phyloP scores from a whole-genome alignment of 164 flowering plant genomes.

The Malania oleifera region DNA sequence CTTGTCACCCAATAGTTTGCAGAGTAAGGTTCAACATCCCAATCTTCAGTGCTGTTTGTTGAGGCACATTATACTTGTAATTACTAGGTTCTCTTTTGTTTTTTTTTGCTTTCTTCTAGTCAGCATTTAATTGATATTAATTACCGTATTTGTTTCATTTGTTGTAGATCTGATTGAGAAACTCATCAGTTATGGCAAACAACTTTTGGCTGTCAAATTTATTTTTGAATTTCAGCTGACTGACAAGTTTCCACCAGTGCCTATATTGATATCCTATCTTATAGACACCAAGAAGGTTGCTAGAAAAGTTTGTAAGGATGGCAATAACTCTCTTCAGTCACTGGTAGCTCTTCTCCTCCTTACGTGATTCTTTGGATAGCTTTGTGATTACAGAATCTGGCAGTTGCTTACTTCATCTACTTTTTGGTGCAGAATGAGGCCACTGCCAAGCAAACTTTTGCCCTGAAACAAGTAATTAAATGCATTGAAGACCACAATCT shows the following conservation, averaged over 20 bases:
- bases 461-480: constrained; percentile 39
- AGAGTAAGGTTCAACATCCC: too few relatives aligned
- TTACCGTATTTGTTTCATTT: constrained; percentile 3
- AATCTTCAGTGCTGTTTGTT: too few relatives aligned
- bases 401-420: not conserved
- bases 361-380: not conserved
- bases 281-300: constrained; percentile 39
- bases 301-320: constrained; percentile 27
- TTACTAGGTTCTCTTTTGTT: too few relatives aligned
- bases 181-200: constrained; percentile 43
- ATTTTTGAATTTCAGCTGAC: constrained; percentile 47
- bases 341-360: constrained; percentile 25
- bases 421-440: constrained; percentile 51
- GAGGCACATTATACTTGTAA: too few relatives aligned
- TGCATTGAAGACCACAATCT: constrained; percentile 48
- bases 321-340: constrained; percentile 31
- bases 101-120: too few relatives aligned
- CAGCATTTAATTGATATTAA: too few relatives aligned
- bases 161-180: constrained; percentile 53
- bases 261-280: constrained; percentile 41
- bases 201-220: constrained; percentile 54
- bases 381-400: too few relatives aligned
- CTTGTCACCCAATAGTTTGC: too few relatives aligned
- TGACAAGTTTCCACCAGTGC: constrained; percentile 63
- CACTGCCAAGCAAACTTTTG: constrained; percentile 35